phyloP scores from a whole-genome alignment of 2,329 filamentous ascomycete genomes.

The Epichloe brachyelytri region DNA sequence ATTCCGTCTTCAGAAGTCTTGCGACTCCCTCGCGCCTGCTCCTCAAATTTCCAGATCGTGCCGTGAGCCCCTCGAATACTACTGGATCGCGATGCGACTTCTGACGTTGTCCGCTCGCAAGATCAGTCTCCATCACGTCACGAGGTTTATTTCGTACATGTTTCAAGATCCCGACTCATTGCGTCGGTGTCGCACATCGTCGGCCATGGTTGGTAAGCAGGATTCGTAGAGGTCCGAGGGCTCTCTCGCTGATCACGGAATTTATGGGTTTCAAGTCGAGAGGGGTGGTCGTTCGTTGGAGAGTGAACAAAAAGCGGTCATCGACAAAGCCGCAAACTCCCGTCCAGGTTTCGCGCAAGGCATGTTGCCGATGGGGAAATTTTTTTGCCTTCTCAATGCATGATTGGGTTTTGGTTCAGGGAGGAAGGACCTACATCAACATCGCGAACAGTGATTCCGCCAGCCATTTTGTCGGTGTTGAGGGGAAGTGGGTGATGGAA shows the following conservation, averaged over 20 bases:
- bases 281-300: background rate
- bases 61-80: conserved; percentile 6
- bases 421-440: conserved; percentile 58
- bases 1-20: conserved; percentile 65
- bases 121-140: background rate
- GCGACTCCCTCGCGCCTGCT: conserved; percentile 63
- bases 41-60: conserved; percentile 23
- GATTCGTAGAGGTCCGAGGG: background rate
- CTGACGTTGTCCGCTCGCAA: background rate
- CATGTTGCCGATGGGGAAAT: background rate
- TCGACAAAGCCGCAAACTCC: background rate
- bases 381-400: background rate
- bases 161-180: background rate
- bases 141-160: background rate
- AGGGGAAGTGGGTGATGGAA: conserved; percentile 13
- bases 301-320: background rate
- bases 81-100: background rate
- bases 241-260: background rate
- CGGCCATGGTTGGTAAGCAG: background rate
- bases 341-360: background rate
- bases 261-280: conserved; percentile 4
- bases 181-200: background rate
- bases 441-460: conserved; percentile 73
- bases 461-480: conserved; percentile 59
- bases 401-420: conserved; percentile 12